Percentiles rank a stretch among this genome's conserved stretches.
Evolutionary conservation across 345 rosid species (phyloP).

Genomic region (Euphorbia peplus): DNA sequence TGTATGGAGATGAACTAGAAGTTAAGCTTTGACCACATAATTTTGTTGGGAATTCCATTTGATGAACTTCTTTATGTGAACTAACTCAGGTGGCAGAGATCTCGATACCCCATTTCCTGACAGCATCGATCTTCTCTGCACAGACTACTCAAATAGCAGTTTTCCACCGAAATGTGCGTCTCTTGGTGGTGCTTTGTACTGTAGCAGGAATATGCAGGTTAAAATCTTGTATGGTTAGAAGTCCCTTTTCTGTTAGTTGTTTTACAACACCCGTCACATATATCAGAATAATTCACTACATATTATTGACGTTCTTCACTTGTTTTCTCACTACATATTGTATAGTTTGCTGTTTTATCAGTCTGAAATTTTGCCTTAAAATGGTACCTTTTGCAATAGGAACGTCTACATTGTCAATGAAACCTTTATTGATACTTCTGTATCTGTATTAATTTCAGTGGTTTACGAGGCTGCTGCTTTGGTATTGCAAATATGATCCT

Average conservation of each 20-base stretch:
- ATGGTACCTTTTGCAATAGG: background rate
- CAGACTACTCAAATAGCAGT: constrained; percentile 65
- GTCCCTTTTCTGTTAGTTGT: constrained; percentile 37
- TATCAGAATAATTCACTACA: background rate
- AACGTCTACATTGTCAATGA: too few species aligned
- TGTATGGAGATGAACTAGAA: background rate
- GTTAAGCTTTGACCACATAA: background rate
- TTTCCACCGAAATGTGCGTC: constrained; percentile 67
- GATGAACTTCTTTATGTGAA: constrained; percentile 13
- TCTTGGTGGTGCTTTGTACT: constrained; percentile 65
- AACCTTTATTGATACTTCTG: constrained; percentile 28
- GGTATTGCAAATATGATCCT: constrained; percentile 97
- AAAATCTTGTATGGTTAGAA: constrained; percentile 71
- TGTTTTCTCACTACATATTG: background rate
- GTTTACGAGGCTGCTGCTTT: constrained; percentile 88
- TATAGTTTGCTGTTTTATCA: background rate
- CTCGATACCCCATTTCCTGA: constrained; percentile 82
- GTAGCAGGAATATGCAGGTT: constrained; percentile 94
- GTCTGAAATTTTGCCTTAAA: constrained; percentile 2
- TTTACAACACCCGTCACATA: background rate
- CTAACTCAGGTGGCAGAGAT: constrained; percentile 82
- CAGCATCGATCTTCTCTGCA: constrained; percentile 90
- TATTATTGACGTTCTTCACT: background rate
- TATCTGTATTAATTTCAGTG: constrained; percentile 57
- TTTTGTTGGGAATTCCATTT: constrained; percentile 1